A percentile compares a stretch with the other conserved stretches of the same genome.
phyloP scores from a whole-genome alignment of 2,329 filamentous ascomycete species.

The Gnomoniopsis sp. region DNA sequence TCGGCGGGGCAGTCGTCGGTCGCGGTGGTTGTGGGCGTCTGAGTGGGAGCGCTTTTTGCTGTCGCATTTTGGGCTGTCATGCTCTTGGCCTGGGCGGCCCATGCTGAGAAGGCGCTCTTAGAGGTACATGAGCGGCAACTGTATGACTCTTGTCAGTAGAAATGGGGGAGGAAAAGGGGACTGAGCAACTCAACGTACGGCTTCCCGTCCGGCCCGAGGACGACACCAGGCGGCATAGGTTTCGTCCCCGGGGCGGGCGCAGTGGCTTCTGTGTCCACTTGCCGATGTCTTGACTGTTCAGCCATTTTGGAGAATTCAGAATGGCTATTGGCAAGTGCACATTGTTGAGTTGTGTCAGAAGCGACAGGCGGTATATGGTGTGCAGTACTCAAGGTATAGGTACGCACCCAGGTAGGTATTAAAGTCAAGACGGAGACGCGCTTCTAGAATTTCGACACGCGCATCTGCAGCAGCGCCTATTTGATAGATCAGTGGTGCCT shows the following conservation, averaged over 20 bases:
- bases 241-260: constrained; percentile 34
- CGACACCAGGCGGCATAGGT: constrained; percentile 66
- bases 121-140: constrained; percentile 73
- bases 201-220: constrained; percentile 78
- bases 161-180: not conserved
- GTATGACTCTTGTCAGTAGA: constrained; percentile 22
- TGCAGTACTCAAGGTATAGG: not conserved
- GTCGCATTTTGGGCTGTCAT: constrained; percentile 35
- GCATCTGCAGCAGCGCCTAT: too few species aligned
- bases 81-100: constrained; percentile 51
- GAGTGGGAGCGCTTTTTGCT: constrained; percentile 28
- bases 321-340: not conserved
- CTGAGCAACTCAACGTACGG: constrained; percentile 55
- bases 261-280: constrained; percentile 21
- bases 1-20: constrained; percentile 79
- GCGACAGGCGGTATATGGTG: too few species aligned
- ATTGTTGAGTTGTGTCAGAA: constrained; percentile 9
- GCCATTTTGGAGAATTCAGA: constrained; percentile 29
- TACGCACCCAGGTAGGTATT: not conserved
- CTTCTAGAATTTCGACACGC: not conserved
- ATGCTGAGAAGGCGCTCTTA: constrained; percentile 57
- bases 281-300: constrained; percentile 32
- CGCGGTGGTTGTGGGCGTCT: constrained; percentile 29
- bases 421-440: not conserved
- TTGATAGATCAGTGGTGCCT: too few species aligned